Base-by-base conservation (phyloP, 2,329 filamentous ascomycete species). In the Gaeumannomyces sp. region DNA sequence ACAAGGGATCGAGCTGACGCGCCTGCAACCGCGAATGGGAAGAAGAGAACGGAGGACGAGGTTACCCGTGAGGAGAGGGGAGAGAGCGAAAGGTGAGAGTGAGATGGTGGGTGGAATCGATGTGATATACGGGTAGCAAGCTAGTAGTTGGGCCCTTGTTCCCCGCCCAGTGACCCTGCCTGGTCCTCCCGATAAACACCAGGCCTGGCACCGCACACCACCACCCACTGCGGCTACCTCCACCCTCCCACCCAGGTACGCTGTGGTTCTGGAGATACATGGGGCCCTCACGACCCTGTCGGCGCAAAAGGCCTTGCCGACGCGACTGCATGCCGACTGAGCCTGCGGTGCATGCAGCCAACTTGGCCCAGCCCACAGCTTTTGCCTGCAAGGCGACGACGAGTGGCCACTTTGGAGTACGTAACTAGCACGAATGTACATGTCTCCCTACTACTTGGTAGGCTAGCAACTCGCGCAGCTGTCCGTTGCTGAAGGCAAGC, bases 1-100 rank as follows among this genome's bases (percentile, higher is more conserved):
- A 78, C 76, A 74, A 80, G 81, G 80, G 80, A 79, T 81, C 80
- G 83, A 83, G 80, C 81, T 82, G 82, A 80, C 81, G 84, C 86
- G 80, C 85, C 84, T 82, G 80, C 80, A 81, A 79, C 82, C 81
- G 79, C 77, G 79, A 81, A 79, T 80, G 76, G 79, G 77, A 80
- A 82, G 80, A 83, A 83, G 81, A 81, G 79, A 83, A 83, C 73
- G 79, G 77, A 77, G 79, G 82, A 85, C 81, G 82, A 82, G 76
- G 45, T 79, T 77, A 77, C 77, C 85, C 82, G 83, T 85, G 80
- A 81, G 76, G 80, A 82, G 71, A 53, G 45, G 45, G 75, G 74
- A 77, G 76, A 77, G 74, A 76, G 76, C 45, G 22, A 53, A 78
- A 76, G 77, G 77, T 79, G 69, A 78, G 77, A 77, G 70, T 71